A percentile compares a stretch with the other conserved stretches of the same genome.
Conservation (phyloP, 176 grass and related monocot species). For the Tillandsia fasciculata region DNA sequence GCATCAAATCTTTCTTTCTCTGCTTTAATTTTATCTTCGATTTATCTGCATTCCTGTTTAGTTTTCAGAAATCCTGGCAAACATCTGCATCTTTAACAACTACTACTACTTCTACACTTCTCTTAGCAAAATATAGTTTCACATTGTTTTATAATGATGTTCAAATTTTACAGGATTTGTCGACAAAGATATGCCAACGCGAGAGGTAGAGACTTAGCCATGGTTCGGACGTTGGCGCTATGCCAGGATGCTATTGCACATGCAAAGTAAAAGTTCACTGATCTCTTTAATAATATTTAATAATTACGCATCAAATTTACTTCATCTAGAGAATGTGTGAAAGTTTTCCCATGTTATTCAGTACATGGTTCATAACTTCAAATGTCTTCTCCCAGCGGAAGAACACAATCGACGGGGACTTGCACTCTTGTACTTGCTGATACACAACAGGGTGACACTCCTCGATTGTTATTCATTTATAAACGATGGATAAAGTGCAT, state of each 20-base stretch:
- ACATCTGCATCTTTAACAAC: conserved; percentile 7
- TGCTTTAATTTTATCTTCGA: too few species aligned
- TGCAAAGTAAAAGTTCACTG: conserved; percentile 61
- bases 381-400: conserved; percentile 38
- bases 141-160: conserved; percentile 3
- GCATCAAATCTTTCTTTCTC: too few species aligned
- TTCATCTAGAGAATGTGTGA: not conserved
- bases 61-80: not conserved
- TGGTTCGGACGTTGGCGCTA: conserved; percentile 56
- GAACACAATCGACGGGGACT: conserved; percentile 31
- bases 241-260: conserved; percentile 68
- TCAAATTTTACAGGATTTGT: conserved; percentile 49
- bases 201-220: conserved; percentile 68
- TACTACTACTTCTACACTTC: conserved; percentile 5
- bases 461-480: conserved; percentile 72
- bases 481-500: conserved; percentile 81
- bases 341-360: not conserved
- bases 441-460: conserved; percentile 68
- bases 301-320: too few species aligned
- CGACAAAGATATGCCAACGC: conserved; percentile 76
- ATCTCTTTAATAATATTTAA: not conserved
- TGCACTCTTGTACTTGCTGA: conserved; percentile 72
- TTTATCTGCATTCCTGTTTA: too few species aligned
- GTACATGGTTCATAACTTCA: conserved; percentile 16
- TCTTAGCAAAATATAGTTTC: conserved; percentile 1